phyloP scores from a whole-genome alignment of 2,329 filamentous ascomycete species.

The Pseudonectria foliicola region DNA sequence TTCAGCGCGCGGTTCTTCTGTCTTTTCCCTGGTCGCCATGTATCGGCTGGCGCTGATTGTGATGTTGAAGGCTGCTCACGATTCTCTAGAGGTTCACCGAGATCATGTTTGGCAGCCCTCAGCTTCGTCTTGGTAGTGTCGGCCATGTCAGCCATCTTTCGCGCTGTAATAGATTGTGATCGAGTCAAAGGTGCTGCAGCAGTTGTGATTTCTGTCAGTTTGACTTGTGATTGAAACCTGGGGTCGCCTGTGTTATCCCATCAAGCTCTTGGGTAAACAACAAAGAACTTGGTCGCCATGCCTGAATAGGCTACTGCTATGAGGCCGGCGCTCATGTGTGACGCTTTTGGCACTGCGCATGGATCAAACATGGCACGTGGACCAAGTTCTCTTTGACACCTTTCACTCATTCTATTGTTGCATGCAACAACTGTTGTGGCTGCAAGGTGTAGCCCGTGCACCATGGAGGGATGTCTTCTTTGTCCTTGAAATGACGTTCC shows the following conservation, averaged over 20 bases:
- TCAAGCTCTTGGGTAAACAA: no score
- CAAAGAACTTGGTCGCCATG: no score
- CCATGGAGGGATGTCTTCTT: slow-evolving; percentile 2
- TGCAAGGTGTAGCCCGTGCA: slow-evolving; percentile 2
- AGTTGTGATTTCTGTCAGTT: no score
- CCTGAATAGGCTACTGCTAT: no score
- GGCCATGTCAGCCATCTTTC: no score
- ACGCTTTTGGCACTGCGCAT: slow-evolving; percentile 3
- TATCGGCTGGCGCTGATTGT: not conserved
- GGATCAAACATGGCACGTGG: not conserved
- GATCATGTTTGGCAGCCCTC: not conserved
- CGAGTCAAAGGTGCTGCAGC: no score
- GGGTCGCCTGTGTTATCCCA: no score
- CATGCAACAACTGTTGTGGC: slow-evolving; percentile 3
- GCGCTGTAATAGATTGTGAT: no score
- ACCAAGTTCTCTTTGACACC: slow-evolving; percentile 9
- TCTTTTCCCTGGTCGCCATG: slow-evolving; percentile 15
- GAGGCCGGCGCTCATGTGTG: not conserved
- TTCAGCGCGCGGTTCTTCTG: slow-evolving; percentile 14
- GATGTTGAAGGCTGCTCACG: not conserved
- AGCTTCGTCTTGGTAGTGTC: no score
- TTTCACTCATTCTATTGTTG: slow-evolving; percentile 15
- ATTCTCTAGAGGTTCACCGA: not conserved
- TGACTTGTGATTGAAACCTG: no score
- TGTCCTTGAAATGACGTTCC: not conserved